phyloP scores from a whole-genome alignment of 169 alveolate genomes.

The Eimeria tenella region DNA sequence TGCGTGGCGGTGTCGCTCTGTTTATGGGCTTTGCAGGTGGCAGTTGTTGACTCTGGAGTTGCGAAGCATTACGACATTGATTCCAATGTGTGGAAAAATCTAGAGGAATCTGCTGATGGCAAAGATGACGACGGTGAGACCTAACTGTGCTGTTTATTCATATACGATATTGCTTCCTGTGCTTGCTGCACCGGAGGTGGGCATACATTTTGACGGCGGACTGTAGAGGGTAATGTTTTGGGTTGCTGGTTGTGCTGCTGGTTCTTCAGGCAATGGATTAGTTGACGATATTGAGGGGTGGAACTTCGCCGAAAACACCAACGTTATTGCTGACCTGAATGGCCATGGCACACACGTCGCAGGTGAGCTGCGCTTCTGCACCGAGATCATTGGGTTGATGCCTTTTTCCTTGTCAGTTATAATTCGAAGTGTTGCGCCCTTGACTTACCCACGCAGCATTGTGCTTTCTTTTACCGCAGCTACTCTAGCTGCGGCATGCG shows the following conservation, averaged over 20 bases:
- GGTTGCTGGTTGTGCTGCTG: neutral
- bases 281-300: slow-evolving; percentile 61
- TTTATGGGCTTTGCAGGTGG: slow-evolving; percentile 44
- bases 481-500: neutral
- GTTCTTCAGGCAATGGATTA: slow-evolving; percentile 44
- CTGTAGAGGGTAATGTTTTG: neutral
- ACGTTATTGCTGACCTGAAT: slow-evolving; percentile 25
- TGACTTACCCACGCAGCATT: too few species aligned
- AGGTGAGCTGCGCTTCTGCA: slow-evolving; percentile 22
- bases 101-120: slow-evolving; percentile 38
- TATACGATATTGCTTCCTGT: too few species aligned
- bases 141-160: too few species aligned
- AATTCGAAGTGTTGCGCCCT: too few species aligned
- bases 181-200: too few species aligned
- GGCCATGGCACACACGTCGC: slow-evolving; percentile 79
- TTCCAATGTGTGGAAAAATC: slow-evolving; percentile 51
- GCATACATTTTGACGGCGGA: too few species aligned
- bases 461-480: too few species aligned
- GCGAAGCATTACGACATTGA: slow-evolving; percentile 31
- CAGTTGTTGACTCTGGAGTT: slow-evolving; percentile 64
- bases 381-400: too few species aligned
- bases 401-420: too few species aligned
- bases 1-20: neutral
- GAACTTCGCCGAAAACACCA: slow-evolving; percentile 27
- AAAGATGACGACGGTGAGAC: slow-evolving; percentile 66